A percentile compares a stretch with the other conserved stretches of the same genome.
These are phyloP conservation scores for Paracoccidioides lutzii DNA, from an alignment of 2,329 filamentous ascomycete species.

Conservation along the genomic window DNA sequence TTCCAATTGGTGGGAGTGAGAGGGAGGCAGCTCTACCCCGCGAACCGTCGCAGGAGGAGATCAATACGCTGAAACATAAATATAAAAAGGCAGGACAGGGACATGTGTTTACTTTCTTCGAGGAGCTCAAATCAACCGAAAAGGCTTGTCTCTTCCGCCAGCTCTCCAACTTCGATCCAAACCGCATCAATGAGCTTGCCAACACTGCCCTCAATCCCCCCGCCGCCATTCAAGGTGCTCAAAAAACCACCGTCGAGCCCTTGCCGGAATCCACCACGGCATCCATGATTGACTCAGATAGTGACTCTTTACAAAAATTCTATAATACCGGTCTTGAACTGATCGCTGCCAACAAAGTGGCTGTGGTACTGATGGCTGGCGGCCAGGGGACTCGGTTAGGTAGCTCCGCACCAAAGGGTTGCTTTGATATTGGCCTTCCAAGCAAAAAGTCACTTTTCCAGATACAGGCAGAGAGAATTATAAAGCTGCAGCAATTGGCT, in stretches of 20 bases:
- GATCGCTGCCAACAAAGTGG: slow-evolving; percentile 57
- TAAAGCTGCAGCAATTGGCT: slow-evolving; percentile 70
- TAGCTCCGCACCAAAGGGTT: slow-evolving; percentile 91
- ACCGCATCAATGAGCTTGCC: slow-evolving; percentile 76
- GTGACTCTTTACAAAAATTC: slow-evolving; percentile 69
- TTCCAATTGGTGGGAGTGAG: slow-evolving; percentile 24
- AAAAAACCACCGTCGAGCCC: slow-evolving; percentile 55
- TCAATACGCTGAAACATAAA: slow-evolving; percentile 55
- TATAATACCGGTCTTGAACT: slow-evolving; percentile 57
- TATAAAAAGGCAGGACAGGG: slow-evolving; percentile 64
- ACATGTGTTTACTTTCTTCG: slow-evolving; percentile 80
- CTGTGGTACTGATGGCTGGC: slow-evolving; percentile 91
- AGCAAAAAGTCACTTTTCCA: slow-evolving; percentile 93
- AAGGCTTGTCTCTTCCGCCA: slow-evolving; percentile 72
- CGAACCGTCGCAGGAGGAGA: slow-evolving; percentile 50
- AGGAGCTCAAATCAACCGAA: slow-evolving; percentile 58
- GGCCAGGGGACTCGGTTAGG: slow-evolving; percentile 91
- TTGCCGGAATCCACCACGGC: slow-evolving; percentile 76
- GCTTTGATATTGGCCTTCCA: slow-evolving; percentile 89
- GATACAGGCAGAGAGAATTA: slow-evolving; percentile 89
- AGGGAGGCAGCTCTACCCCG: slow-evolving; percentile 24
- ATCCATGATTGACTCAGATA: slow-evolving; percentile 78
- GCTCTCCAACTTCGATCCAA: slow-evolving; percentile 67
- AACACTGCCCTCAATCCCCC: slow-evolving; percentile 63
- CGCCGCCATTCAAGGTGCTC: slow-evolving; percentile 27